Evolutionary conservation across 1,284 basidiomycete genomes (phyloP).

Genomic region (Neotropicomus parvogracilis): DNA sequence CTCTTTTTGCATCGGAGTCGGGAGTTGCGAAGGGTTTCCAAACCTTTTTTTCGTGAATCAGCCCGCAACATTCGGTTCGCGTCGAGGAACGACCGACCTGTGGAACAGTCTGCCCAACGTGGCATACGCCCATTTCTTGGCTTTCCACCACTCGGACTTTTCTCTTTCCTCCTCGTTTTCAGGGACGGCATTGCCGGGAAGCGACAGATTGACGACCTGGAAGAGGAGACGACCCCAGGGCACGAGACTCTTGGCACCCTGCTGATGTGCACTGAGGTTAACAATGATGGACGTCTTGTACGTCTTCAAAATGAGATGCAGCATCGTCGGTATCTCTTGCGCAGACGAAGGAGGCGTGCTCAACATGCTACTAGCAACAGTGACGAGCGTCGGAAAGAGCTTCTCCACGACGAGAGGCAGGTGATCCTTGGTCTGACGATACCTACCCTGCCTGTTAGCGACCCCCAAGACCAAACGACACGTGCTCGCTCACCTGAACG

Average conservation of each 20-base stretch:
- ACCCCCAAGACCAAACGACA: neutral
- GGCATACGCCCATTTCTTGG: conserved; percentile 86
- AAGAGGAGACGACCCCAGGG: conserved; percentile 86
- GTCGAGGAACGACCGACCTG: conserved; percentile 40
- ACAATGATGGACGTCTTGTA: conserved; percentile 78
- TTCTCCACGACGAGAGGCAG: conserved; percentile 57
- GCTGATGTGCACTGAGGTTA: conserved; percentile 69
- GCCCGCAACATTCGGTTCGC: neutral
- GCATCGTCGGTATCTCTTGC: conserved; percentile 70
- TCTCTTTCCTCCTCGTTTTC: conserved; percentile 73
- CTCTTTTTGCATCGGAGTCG: conserved; percentile 61
- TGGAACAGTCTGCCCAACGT: conserved; percentile 74
- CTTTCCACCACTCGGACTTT: conserved; percentile 79
- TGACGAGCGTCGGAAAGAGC: conserved; percentile 71
- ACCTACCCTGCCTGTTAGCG: conserved; percentile 39
- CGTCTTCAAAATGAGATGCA: conserved; percentile 79
- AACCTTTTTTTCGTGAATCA: conserved; percentile 43
- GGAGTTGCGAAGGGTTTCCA: conserved; percentile 83
- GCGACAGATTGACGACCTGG: conserved; percentile 63
- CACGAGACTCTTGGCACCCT: conserved; percentile 67
- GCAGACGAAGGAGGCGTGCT: conserved; percentile 54
- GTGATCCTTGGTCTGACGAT: conserved; percentile 58
- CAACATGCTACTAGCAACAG: conserved; percentile 64
- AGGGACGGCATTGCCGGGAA: conserved; percentile 65
- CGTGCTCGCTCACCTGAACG: conserved; percentile 50